Conservation (phyloP, 78 protist genomes). For the Dictyostelium citrinum region DNA sequence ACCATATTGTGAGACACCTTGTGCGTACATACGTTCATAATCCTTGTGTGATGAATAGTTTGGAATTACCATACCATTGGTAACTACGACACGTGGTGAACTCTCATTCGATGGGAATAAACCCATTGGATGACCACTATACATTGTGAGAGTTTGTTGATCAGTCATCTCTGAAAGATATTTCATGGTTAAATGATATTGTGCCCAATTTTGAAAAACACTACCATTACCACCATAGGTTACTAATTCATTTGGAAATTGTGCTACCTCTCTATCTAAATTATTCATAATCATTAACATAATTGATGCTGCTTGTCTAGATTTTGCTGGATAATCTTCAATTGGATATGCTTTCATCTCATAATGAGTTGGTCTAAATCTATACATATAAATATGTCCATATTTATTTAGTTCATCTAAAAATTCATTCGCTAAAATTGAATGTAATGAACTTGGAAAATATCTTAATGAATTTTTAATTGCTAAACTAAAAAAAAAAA, state of each 20-base stretch:
- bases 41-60: constrained; percentile 87
- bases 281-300: constrained; percentile 95
- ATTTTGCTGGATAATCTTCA: constrained; percentile 80
- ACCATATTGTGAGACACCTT: constrained; percentile 91
- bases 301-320: constrained; percentile 88
- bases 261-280: constrained; percentile 93
- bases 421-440: constrained; percentile 67
- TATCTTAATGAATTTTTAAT: constrained; percentile 83
- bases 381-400: constrained; percentile 95
- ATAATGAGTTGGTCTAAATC: constrained; percentile 90
- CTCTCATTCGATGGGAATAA: constrained; percentile 64
- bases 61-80: constrained; percentile 96
- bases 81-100: constrained; percentile 87
- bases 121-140: constrained; percentile 92
- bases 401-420: constrained; percentile 80
- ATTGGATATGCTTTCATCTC: constrained; percentile 88
- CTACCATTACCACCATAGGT: constrained; percentile 97
- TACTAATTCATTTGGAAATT: constrained; percentile 94
- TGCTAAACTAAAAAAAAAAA: constrained; percentile 45
- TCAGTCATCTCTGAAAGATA: constrained; percentile 90
- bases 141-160: constrained; percentile 90
- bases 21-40: constrained; percentile 91
- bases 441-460: constrained; percentile 70
- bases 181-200: constrained; percentile 87
- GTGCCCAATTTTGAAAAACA: constrained; percentile 93